phyloP scores from a whole-genome alignment of 306 rosid genomes.

The Inga laurina region DNA sequence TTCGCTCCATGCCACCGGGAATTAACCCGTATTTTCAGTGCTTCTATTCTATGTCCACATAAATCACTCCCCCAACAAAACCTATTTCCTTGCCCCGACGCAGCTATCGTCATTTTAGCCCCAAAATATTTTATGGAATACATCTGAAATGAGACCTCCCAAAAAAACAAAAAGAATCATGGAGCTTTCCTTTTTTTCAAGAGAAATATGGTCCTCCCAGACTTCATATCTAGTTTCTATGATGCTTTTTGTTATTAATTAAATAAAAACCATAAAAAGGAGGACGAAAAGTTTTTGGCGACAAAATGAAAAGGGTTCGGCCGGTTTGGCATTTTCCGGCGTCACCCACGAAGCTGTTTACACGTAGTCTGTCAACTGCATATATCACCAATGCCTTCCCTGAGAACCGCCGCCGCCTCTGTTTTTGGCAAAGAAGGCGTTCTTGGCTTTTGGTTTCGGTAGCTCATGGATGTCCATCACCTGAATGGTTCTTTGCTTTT shows the following conservation, averaged over 20 bases:
- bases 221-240: neutral
- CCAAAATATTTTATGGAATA: neutral
- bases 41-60: neutral
- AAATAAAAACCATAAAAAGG: conserved; percentile 1
- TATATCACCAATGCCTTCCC: conserved; percentile 68
- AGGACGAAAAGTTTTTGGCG: neutral
- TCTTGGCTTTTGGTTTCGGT: conserved; percentile 74
- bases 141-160: neutral
- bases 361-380: neutral
- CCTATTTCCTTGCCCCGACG: neutral
- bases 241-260: neutral
- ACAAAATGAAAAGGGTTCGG: conserved; percentile 5
- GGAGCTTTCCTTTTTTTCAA: too few species aligned
- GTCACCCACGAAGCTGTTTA: conserved; percentile 18
- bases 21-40: neutral
- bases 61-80: neutral
- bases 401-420: conserved; percentile 66
- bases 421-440: conserved; percentile 65
- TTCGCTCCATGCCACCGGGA: neutral
- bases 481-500: conserved; percentile 86
- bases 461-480: conserved; percentile 89
- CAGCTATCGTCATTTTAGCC: neutral
- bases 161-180: neutral
- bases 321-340: neutral
- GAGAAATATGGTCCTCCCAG: neutral